Evolutionary conservation across 2,329 filamentous ascomycete genomes (phyloP), one percentile per base, ranked within the genome.

Genomic region (Pseudopyrenochaeta lycopersici): DNA sequence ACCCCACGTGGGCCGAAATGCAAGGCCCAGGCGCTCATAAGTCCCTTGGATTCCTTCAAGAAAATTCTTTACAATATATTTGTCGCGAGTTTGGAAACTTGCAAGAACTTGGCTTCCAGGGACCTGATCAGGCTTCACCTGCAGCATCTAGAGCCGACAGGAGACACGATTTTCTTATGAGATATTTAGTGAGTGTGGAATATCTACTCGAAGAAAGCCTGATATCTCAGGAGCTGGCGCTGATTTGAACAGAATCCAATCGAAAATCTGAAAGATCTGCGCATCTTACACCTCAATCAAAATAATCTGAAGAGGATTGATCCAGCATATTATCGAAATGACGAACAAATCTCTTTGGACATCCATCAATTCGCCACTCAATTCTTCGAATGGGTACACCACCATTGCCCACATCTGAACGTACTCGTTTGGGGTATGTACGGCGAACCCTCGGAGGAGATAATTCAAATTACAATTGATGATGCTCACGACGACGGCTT

Each of bases 271-370:
- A 49, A 50, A 30, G 36, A 50, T 23, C 21, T 58, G 27, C 41
- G 31, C 11, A 41, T 53, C 11, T 18, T 58, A 5, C 56, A 56
- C 3, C 41, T 53, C 23, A 47, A 56, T 3, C 36, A 53, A 31
- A 20, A 47, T 4, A 21, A 27, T 17, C 11, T 32, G 12, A 39
- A 23, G 1, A 10, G 2, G 2, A 15, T 42, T n/a, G 23, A 33
- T 23, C 15, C n/a, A 11, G 14, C 35, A 21, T 7, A n/a, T 27
- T 12, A 7, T 18, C 15, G 35, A 14, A 6, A 12, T 4, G 14
- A 18, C n/a, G 11, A 40, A 14, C 5, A 32, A 29, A 29, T 30
- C 5, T n/a, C 21, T 12, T 11, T 33, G 27, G 23, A 49, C 12
- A 30, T 48, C 5, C 29, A 41, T 7, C 30, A 11, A 15, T 46